Base-by-base conservation (phyloP, 1,139 yeast genomes). In the Suhomyces kunorum region DNA sequence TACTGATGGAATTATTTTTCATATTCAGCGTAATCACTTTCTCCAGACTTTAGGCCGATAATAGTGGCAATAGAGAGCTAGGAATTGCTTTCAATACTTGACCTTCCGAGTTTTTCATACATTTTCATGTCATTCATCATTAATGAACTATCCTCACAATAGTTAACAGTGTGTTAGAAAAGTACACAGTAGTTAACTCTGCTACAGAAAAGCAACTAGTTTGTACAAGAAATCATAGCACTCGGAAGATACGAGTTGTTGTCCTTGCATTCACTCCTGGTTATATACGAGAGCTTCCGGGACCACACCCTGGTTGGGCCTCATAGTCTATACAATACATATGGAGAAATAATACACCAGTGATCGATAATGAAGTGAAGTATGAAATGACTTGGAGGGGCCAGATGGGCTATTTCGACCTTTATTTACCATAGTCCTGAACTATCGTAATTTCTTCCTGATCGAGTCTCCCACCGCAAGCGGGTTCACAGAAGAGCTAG, bases 1-100 rank as follows among this genome's bases (percentile, higher is more conserved):
- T 88, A 86, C 56, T 90, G 64, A 20, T 4, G 9, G 22, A 6
- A 5, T n/a, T n/a, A n/a, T n/a, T n/a, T n/a, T n/a, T n/a, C n/a
- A n/a, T n/a, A n/a, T n/a, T n/a, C n/a, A n/a, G n/a, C n/a, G n/a
- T n/a, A n/a, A n/a, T n/a, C n/a, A n/a, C n/a, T n/a, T n/a, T n/a
- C n/a, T n/a, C n/a, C n/a, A n/a, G n/a, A n/a, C n/a, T n/a, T n/a
- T n/a, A n/a, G n/a, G n/a, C n/a, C n/a, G n/a, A n/a, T n/a, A n/a
- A n/a, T n/a, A n/a, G n/a, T n/a, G n/a, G n/a, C n/a, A n/a, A n/a
- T n/a, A n/a, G n/a, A n/a, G n/a, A n/a, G n/a, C n/a, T n/a, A n/a
- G n/a, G n/a, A n/a, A n/a, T n/a, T n/a, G n/a, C n/a, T n/a, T n/a
- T n/a, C n/a, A n/a, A n/a, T n/a, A n/a, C n/a, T n/a, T n/a, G n/a